A percentile compares a stretch with the other conserved stretches of the same genome.
Conservation (phyloP, 441 rosid species). For the Mallotus japonicus region DNA sequence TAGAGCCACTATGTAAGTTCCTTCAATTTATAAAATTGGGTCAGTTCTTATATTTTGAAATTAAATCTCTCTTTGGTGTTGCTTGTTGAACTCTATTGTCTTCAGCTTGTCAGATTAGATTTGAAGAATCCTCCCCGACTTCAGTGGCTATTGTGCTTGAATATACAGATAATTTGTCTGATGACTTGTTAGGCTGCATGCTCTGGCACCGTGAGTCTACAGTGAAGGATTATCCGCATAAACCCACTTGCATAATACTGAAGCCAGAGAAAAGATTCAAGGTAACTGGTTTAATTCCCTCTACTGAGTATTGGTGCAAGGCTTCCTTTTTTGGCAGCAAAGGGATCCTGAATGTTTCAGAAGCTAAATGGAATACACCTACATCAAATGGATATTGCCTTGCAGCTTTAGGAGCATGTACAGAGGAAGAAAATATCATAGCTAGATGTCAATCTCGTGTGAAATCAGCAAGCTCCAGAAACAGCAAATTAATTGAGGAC, state of each 20-base stretch:
- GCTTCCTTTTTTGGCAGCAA: conserved; percentile 43
- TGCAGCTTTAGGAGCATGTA: conserved; percentile 26
- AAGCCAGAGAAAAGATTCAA: conserved; percentile 49
- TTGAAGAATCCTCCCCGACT: conserved; percentile 59
- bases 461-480: conserved; percentile 52
- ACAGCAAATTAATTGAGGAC: conserved; percentile 46
- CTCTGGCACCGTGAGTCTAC: conserved; percentile 57
- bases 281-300: conserved; percentile 54
- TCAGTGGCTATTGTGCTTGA: conserved; percentile 50
- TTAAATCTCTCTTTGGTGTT: background rate
- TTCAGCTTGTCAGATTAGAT: conserved; percentile 41
- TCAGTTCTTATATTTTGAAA: conserved; percentile 1
- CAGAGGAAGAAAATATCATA: conserved; percentile 28
- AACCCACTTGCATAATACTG: conserved; percentile 43
- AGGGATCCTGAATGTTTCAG: conserved; percentile 45
- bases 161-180: conserved; percentile 33
- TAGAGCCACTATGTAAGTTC: conserved; percentile 38
- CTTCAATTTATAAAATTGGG: background rate
- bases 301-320: conserved; percentile 60
- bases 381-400: conserved; percentile 23
- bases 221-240: conserved; percentile 46
- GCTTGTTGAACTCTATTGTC: conserved; percentile 23
- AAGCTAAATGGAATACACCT: conserved; percentile 50
- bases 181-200: conserved; percentile 37
- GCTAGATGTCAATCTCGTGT: conserved; percentile 51